Evolutionary conservation across 495 filamentous ascomycete species (phyloP).

Genomic region (Aspergillus steynii): DNA sequence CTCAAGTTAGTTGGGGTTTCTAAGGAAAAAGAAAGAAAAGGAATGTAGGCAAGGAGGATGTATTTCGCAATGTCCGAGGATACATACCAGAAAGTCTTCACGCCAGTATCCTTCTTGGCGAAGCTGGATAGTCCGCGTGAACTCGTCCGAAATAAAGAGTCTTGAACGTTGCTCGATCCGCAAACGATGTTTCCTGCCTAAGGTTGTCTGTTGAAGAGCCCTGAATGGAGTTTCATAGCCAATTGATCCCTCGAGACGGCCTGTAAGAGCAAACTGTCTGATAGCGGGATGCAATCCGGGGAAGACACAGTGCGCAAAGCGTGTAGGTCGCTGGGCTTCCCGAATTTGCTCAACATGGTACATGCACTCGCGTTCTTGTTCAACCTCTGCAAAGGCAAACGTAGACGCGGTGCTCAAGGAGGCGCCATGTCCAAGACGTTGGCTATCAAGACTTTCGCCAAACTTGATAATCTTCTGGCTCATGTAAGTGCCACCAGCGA

Average conservation of each 20-base stretch:
- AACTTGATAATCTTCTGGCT: conserved; percentile 6
- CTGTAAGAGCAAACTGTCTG: conserved; percentile 37
- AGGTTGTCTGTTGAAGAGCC: conserved; percentile 28
- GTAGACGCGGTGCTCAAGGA: conserved; percentile 8
- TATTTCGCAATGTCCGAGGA: too few relatives aligned
- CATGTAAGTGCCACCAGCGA: conserved; percentile 14
- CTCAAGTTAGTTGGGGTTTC: not conserved
- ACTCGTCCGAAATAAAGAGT: conserved; percentile 43
- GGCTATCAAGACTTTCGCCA: conserved; percentile 3
- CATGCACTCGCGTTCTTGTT: conserved; percentile 47
- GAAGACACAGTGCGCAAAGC: conserved; percentile 37
- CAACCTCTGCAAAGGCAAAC: conserved; percentile 52
- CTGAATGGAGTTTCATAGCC: conserved; percentile 25
- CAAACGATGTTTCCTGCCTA: conserved; percentile 39
- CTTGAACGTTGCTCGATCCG: conserved; percentile 17
- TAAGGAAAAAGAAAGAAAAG: too few relatives aligned
- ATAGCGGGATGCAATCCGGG: conserved; percentile 38
- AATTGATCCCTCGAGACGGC: conserved; percentile 26
- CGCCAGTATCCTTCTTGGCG: conserved; percentile 8
- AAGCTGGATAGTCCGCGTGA: conserved; percentile 33
- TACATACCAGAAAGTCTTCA: conserved; percentile 38
- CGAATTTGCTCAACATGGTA: conserved; percentile 35
- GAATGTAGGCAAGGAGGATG: too few relatives aligned
- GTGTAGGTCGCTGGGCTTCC: conserved; percentile 35
- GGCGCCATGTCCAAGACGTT: conserved; percentile 24